Percentiles rank a stretch among this genome's conserved stretches.
phyloP scores from a whole-genome alignment of 306 rosid species.

The Arachis hypogaea region DNA sequence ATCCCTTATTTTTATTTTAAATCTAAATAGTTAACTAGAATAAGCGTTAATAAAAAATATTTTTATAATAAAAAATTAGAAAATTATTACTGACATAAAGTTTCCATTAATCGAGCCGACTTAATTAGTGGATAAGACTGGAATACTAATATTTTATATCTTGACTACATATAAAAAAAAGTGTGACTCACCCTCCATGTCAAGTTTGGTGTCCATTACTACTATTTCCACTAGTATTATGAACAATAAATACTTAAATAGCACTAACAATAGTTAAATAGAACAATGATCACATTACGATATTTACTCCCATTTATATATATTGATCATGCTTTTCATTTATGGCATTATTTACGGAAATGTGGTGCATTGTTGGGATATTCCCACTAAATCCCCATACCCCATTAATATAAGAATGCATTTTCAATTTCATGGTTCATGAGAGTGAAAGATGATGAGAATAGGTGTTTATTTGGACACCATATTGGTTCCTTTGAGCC shows the following conservation, averaged over 20 bases:
- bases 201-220: slow-evolving; percentile 49
- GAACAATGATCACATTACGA: slow-evolving; percentile 27
- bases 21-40: too few species aligned
- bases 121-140: too few species aligned
- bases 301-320: slow-evolving; percentile 11
- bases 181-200: slow-evolving; percentile 45
- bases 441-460: slow-evolving; percentile 52
- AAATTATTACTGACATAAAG: too few species aligned
- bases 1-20: too few species aligned
- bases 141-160: too few species aligned
- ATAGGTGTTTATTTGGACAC: slow-evolving; percentile 57
- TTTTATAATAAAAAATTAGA: too few species aligned
- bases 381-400: background rate
- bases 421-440: slow-evolving; percentile 14
- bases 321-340: slow-evolving; percentile 7
- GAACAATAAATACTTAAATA: background rate
- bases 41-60: too few species aligned
- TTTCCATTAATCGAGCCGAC: too few species aligned
- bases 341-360: background rate
- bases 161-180: background rate
- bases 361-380: background rate
- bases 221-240: slow-evolving; percentile 44
- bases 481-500: slow-evolving; percentile 62
- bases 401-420: background rate
- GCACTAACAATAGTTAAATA: slow-evolving; percentile 30